These are phyloP conservation scores for Zymoseptoria crescenta DNA, from an alignment of 2,329 filamentous ascomycete genomes.

Conservation along the genomic window DNA sequence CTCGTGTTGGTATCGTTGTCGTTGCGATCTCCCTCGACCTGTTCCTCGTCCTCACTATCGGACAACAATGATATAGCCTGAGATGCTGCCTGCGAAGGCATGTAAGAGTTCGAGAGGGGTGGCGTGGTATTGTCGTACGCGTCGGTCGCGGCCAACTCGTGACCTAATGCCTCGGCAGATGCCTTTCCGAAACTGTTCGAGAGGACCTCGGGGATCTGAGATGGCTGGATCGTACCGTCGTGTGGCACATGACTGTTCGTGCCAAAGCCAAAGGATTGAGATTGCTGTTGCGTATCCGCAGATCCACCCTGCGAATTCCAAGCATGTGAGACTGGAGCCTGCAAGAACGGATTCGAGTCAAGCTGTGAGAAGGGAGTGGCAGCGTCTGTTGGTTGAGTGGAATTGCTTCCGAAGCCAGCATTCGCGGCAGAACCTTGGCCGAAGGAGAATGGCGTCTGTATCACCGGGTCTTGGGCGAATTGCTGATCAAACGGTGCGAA, in stretches of 20 bases:
- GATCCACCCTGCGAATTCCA: neutral
- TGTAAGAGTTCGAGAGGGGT: conserved; percentile 12
- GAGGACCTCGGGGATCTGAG: conserved; percentile 17
- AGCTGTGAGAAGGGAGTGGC: neutral
- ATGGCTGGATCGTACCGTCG: conserved; percentile 17
- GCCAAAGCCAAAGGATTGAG: conserved; percentile 5
- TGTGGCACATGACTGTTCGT: conserved; percentile 1
- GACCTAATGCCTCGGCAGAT: neutral
- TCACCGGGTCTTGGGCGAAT: neutral
- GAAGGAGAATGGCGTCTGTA: neutral
- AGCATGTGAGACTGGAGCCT: neutral
- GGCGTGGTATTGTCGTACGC: conserved; percentile 3
- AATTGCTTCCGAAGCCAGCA: neutral
- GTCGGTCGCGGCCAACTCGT: neutral
- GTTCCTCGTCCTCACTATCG: conserved; percentile 12
- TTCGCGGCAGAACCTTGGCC: neutral
- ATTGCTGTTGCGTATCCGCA: neutral
- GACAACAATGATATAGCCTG: conserved; percentile 17
- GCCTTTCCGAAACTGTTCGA: conserved; percentile 17
- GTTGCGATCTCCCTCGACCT: neutral
- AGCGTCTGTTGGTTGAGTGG: neutral
- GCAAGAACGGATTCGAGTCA: conserved; percentile 9
- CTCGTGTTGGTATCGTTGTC: neutral
- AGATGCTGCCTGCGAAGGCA: conserved; percentile 12
- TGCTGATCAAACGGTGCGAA: neutral